Conservation (phyloP, 768 basidiomycete genomes). For the Boletus rubescentipes region DNA sequence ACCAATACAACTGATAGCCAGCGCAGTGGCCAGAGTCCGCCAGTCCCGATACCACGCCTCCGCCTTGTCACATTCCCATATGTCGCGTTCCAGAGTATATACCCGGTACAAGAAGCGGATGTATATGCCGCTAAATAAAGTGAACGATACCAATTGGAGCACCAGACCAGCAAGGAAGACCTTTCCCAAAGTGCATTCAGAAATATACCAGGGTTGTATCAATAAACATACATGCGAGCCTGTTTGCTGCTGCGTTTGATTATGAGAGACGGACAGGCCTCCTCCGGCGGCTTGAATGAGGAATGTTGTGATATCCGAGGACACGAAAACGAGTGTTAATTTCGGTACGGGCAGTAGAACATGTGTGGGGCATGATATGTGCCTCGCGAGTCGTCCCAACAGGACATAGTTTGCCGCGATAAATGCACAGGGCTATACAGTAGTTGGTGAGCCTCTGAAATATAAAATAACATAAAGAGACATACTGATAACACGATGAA, state of each 20-base stretch:
- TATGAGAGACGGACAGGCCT: conserved; percentile 1
- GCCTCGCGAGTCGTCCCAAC: conserved; percentile 56
- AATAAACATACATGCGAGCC: conserved; percentile 38
- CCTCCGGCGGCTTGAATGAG: conserved; percentile 51
- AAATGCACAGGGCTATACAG: conserved; percentile 65
- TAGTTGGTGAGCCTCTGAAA: background rate
- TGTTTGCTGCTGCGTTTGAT: conserved; percentile 17
- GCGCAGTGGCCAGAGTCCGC: conserved; percentile 51
- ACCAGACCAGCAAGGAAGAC: conserved; percentile 58
- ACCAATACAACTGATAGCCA: conserved; percentile 57
- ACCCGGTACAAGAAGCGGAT: conserved; percentile 50
- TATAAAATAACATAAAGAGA: conserved; percentile 7
- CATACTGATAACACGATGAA: conserved; percentile 56
- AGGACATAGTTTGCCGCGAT: conserved; percentile 68
- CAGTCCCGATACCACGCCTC: conserved; percentile 55
- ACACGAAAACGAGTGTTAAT: conserved; percentile 59
- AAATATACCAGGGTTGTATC: background rate
- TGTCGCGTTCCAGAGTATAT: conserved; percentile 29
- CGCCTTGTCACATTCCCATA: conserved; percentile 40
- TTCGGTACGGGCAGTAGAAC: conserved; percentile 47
- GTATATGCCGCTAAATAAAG: conserved; percentile 47
- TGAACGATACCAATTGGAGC: conserved; percentile 54
- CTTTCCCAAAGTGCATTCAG: conserved; percentile 45
- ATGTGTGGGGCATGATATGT: conserved; percentile 46
- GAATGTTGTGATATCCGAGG: conserved; percentile 65